Evolutionary conservation across 2,329 filamentous ascomycete genomes (phyloP).

Genomic region (Fusarium redolens): DNA sequence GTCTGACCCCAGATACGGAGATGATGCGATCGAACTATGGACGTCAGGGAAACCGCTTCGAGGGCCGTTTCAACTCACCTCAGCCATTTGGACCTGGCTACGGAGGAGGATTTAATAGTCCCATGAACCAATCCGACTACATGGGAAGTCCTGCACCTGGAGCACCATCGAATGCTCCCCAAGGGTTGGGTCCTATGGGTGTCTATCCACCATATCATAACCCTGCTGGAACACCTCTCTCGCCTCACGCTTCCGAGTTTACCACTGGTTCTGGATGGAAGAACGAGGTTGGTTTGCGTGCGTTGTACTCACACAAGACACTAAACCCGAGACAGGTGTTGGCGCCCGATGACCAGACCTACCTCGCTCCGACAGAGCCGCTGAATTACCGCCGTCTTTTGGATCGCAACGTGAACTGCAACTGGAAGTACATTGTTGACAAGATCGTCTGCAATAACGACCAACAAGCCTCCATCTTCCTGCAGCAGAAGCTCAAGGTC

Average conservation of each 20-base stretch:
- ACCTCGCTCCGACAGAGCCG: slow-evolving; percentile 87
- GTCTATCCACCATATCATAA: slow-evolving; percentile 61
- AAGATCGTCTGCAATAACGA: slow-evolving; percentile 99
- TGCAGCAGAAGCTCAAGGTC: slow-evolving; percentile 98
- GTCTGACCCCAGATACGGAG: slow-evolving; percentile 62
- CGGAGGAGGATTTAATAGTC: slow-evolving; percentile 51
- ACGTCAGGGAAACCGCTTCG: slow-evolving; percentile 61
- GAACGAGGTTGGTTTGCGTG: slow-evolving; percentile 58
- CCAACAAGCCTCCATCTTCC: slow-evolving; percentile 97
- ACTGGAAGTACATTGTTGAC: slow-evolving; percentile 99
- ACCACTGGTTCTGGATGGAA: slow-evolving; percentile 69
- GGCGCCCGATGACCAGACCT: slow-evolving; percentile 74
- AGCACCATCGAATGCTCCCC: slow-evolving; percentile 49
- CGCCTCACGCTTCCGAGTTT: slow-evolving; percentile 80
- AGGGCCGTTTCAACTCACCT: slow-evolving; percentile 55
- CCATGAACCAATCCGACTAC: slow-evolving; percentile 51
- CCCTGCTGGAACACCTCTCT: slow-evolving; percentile 73
- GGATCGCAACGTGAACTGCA: slow-evolving; percentile 95
- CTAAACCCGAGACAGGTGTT: slow-evolving; percentile 54
- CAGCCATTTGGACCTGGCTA: slow-evolving; percentile 51
- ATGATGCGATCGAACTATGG: slow-evolving; percentile 55
- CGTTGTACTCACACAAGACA: neutral
- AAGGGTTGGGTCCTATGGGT: slow-evolving; percentile 52
- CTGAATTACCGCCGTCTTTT: slow-evolving; percentile 95
- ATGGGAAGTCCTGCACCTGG: slow-evolving; percentile 51